Percentiles rank a stretch among this genome's conserved stretches.
Conservation (phyloP, 192 early-diverging fungal genomes). For the Umbelopsis sp. region DNA sequence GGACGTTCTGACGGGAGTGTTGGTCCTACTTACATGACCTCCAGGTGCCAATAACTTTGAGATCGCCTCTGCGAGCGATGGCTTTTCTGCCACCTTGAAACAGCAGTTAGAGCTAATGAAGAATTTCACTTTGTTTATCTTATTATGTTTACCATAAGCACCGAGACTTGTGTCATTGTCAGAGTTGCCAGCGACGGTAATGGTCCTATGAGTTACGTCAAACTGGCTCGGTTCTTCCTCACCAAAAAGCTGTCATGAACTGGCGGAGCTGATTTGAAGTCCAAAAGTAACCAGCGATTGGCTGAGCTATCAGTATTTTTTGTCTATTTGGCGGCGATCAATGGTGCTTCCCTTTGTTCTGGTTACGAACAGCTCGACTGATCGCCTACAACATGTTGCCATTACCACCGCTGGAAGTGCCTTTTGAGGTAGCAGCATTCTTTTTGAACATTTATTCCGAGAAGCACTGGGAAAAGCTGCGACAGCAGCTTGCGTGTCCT, state of each 20-base stretch:
- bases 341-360: too few species aligned
- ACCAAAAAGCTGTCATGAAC: too few species aligned
- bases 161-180: background rate
- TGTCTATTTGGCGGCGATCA: too few species aligned
- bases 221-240: background rate
- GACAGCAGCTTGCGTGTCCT: background rate
- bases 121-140: background rate
- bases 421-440: background rate
- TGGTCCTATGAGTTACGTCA: background rate
- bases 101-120: background rate
- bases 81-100: conserved; percentile 48
- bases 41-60: conserved; percentile 40
- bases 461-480: background rate
- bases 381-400: background rate
- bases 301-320: too few species aligned
- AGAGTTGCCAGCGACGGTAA: background rate
- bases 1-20: background rate
- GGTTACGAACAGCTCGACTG: background rate
- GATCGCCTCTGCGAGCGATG: conserved; percentile 46
- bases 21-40: conserved; percentile 31
- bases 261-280: too few species aligned
- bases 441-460: background rate
- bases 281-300: too few species aligned
- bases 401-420: background rate
- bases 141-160: background rate